Percentiles rank a stretch among this genome's conserved stretches.
These are phyloP conservation scores for Kokia cookei DNA, from an alignment of 441 rosid genomes.

Conservation along the genomic window DNA sequence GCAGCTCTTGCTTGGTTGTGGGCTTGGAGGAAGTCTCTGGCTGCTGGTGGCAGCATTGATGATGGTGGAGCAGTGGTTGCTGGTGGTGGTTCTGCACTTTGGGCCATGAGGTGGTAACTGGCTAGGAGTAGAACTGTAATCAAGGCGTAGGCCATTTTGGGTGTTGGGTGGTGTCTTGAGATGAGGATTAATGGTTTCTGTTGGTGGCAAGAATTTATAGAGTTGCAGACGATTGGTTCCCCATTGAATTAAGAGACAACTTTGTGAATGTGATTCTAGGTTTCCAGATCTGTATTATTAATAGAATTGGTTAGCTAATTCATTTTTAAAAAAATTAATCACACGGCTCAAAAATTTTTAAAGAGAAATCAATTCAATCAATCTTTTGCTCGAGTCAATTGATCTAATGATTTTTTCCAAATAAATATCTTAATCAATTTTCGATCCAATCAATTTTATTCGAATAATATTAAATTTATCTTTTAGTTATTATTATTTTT, in stretches of 20 bases:
- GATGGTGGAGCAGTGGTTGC: not conserved
- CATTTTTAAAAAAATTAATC: too few species aligned
- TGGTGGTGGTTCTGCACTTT: conserved; percentile 12
- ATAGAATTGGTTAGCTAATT: too few species aligned
- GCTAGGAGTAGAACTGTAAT: conserved; percentile 28
- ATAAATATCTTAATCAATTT: too few species aligned
- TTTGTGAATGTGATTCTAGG: not conserved
- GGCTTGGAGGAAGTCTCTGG: conserved; percentile 47
- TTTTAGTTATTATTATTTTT: too few species aligned
- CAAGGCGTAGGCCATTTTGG: conserved; percentile 10
- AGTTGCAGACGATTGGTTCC: not conserved
- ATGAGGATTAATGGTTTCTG: conserved; percentile 4
- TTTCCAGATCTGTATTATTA: too few species aligned
- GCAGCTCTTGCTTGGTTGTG: conserved; percentile 76
- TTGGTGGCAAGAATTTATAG: conserved; percentile 2
- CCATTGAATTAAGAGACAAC: not conserved
- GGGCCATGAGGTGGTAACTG: conserved; percentile 14
- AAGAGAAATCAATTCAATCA: too few species aligned
- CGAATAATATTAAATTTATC: too few species aligned
- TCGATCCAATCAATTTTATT: too few species aligned
- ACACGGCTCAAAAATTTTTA: too few species aligned
- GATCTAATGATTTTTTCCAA: too few species aligned
- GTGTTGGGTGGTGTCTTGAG: conserved; percentile 5
- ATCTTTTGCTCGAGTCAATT: too few species aligned
- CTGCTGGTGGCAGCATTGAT: conserved; percentile 19